These are phyloP conservation scores for Volvariella volvacea DNA, from an alignment of 1,284 basidiomycete genomes.

Conservation along the genomic window DNA sequence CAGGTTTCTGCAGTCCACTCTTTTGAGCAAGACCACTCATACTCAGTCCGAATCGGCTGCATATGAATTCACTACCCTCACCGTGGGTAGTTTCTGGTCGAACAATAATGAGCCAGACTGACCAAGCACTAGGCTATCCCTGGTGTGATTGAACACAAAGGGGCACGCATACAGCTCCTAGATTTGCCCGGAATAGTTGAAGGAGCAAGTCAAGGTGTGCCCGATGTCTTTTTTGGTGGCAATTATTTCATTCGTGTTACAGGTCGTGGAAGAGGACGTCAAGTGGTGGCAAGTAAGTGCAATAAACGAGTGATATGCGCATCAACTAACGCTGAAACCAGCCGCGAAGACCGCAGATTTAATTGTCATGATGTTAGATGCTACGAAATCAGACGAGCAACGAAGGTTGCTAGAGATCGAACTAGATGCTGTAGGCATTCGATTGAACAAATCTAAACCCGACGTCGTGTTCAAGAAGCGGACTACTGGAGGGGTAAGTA, in stretches of 20 bases:
- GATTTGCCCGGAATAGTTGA: slow-evolving; percentile 98
- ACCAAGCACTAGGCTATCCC: slow-evolving; percentile 68
- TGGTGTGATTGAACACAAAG: slow-evolving; percentile 90
- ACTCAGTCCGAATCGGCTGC: slow-evolving; percentile 87
- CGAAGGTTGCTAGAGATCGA: slow-evolving; percentile 84
- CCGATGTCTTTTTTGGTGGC: not conserved
- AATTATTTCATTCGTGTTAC: not conserved
- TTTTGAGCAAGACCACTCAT: slow-evolving; percentile 88
- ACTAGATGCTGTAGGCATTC: slow-evolving; percentile 93
- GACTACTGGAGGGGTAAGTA: slow-evolving; percentile 83
- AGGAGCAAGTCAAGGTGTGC: slow-evolving; percentile 74
- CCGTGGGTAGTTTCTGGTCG: slow-evolving; percentile 38
- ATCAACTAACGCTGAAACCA: slow-evolving; percentile 14
- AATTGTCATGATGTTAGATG: slow-evolving; percentile 93
- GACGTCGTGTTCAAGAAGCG: slow-evolving; percentile 85
- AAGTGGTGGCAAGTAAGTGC: slow-evolving; percentile 81
- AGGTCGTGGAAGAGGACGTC: slow-evolving; percentile 84
- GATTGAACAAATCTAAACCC: slow-evolving; percentile 84
- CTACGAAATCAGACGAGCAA: slow-evolving; percentile 95
- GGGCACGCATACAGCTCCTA: slow-evolving; percentile 87
- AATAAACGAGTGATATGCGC: not conserved
- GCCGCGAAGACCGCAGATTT: slow-evolving; percentile 96
- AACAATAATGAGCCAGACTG: too few species aligned
- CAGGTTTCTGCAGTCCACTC: slow-evolving; percentile 60
- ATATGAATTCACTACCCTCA: slow-evolving; percentile 95